phyloP scores from a whole-genome alignment of 2,329 filamentous ascomycete species.

The Cucurbitaria berberidis region DNA sequence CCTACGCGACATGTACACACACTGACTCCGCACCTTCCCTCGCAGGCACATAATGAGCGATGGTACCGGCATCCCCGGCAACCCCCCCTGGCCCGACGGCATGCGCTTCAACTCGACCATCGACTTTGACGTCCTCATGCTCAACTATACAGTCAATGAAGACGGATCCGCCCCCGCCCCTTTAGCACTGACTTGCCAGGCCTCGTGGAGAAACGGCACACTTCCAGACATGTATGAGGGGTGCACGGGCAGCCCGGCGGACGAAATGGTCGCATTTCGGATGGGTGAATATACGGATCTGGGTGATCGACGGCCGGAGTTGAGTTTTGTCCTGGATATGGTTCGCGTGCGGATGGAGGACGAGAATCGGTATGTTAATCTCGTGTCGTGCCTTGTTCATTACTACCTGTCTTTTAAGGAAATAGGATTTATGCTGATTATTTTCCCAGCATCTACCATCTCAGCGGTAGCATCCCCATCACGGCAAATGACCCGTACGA shows the following conservation, averaged over 20 bases:
- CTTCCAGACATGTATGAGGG: constrained; percentile 1
- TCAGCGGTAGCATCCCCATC: constrained; percentile 8
- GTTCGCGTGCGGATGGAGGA: neutral
- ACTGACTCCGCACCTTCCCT: constrained; percentile 1
- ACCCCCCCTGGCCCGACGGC: constrained; percentile 24
- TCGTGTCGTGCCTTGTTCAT: neutral
- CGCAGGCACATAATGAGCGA: constrained; percentile 38
- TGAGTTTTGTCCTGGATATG: constrained; percentile 14
- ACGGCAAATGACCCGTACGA: constrained; percentile 22
- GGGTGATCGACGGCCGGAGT: constrained; percentile 6
- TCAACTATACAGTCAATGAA: neutral
- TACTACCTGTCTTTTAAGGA: too few relatives aligned
- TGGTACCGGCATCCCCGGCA: constrained; percentile 28
- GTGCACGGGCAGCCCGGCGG: neutral
- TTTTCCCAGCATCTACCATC: too few relatives aligned
- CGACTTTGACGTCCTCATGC: constrained; percentile 26
- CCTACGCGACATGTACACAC: neutral
- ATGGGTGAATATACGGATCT: constrained; percentile 2
- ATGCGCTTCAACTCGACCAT: constrained; percentile 30
- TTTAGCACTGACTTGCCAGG: constrained; percentile 12
- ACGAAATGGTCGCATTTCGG: constrained; percentile 3
- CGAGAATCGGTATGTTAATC: neutral
- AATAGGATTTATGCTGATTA: too few relatives aligned
- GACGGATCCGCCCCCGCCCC: neutral
- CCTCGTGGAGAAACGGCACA: constrained; percentile 18